These are phyloP conservation scores for Penicillium psychrosexuale DNA, from an alignment of 2,329 filamentous ascomycete genomes.

Conservation along the genomic window DNA sequence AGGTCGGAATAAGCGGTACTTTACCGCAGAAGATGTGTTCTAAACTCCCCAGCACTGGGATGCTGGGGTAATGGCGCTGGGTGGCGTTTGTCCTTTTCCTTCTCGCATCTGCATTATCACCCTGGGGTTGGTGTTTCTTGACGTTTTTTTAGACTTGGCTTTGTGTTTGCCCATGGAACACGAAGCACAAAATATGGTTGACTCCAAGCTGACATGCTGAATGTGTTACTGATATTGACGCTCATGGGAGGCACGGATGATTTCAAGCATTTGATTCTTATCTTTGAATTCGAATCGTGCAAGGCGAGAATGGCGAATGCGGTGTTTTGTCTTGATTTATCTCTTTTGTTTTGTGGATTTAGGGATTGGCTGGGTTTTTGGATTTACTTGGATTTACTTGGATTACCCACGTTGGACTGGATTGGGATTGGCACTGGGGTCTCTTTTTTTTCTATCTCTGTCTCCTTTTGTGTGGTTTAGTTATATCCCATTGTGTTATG, in stretches of 20 bases:
- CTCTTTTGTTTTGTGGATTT: background rate
- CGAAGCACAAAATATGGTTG: constrained; percentile 1
- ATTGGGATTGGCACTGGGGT: background rate
- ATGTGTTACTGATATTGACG: constrained; percentile 1
- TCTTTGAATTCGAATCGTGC: constrained; percentile 4
- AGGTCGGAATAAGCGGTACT: constrained; percentile 69
- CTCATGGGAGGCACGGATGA: background rate
- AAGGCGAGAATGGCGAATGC: constrained; percentile 12
- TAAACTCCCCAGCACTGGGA: constrained; percentile 10
- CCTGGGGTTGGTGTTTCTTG: constrained; percentile 7
- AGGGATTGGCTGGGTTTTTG: background rate
- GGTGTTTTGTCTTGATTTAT: constrained; percentile 12
- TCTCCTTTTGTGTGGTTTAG: constrained; percentile 11
- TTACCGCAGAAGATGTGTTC: constrained; percentile 58
- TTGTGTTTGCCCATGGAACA: constrained; percentile 1
- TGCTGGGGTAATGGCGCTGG: constrained; percentile 5
- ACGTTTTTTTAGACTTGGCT: constrained; percentile 9
- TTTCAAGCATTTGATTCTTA: background rate
- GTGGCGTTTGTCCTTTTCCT: constrained; percentile 6
- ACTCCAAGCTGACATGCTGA: background rate
- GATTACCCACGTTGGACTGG: background rate
- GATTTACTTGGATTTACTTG: background rate
- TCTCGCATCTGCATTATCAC: constrained; percentile 22
- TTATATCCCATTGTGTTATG: constrained; percentile 30
- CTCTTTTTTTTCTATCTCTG: background rate